These are phyloP conservation scores for Moesziomyces sp. DNA, from an alignment of 1,284 basidiomycete species.

Conservation along the genomic window DNA sequence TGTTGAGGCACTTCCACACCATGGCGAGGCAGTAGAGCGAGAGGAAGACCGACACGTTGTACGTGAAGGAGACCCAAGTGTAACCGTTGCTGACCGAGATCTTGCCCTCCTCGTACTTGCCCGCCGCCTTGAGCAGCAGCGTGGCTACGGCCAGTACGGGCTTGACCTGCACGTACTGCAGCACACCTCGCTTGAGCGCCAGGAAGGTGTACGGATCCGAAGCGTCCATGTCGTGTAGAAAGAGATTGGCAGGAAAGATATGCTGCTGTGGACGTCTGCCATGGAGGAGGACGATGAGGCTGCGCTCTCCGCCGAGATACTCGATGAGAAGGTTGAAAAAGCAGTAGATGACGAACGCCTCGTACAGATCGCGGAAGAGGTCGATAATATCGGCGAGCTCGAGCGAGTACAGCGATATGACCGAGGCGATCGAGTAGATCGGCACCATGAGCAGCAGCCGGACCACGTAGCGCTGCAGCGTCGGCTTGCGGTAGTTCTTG, in stretches of 20 bases:
- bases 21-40: slow-evolving; percentile 67
- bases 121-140: slow-evolving; percentile 83
- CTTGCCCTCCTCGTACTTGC: slow-evolving; percentile 88
- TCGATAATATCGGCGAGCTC: slow-evolving; percentile 97
- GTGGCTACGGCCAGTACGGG: slow-evolving; percentile 87
- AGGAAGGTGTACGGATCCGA: slow-evolving; percentile 82
- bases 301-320: slow-evolving; percentile 92
- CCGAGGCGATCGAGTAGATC: slow-evolving; percentile 87
- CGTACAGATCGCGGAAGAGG: slow-evolving; percentile 92
- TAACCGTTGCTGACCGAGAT: slow-evolving; percentile 85
- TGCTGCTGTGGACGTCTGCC: slow-evolving; percentile 87
- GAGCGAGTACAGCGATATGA: slow-evolving; percentile 92
- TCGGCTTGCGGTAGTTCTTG: slow-evolving; percentile 71
- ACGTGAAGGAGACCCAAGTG: slow-evolving; percentile 75
- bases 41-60: slow-evolving; percentile 72
- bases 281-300: slow-evolving; percentile 87
- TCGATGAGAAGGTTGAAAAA: slow-evolving; percentile 69
- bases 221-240: slow-evolving; percentile 61
- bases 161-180: slow-evolving; percentile 98
- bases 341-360: slow-evolving; percentile 95
- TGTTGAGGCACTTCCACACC: slow-evolving; percentile 63
- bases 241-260: slow-evolving; percentile 79
- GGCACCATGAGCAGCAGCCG: slow-evolving; percentile 98
- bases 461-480: slow-evolving; percentile 80
- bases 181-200: slow-evolving; percentile 90